A percentile compares a stretch with the other conserved stretches of the same genome.
phyloP scores from a whole-genome alignment of 2,329 filamentous ascomycete species.

The Sarocladiaceae sp. region DNA sequence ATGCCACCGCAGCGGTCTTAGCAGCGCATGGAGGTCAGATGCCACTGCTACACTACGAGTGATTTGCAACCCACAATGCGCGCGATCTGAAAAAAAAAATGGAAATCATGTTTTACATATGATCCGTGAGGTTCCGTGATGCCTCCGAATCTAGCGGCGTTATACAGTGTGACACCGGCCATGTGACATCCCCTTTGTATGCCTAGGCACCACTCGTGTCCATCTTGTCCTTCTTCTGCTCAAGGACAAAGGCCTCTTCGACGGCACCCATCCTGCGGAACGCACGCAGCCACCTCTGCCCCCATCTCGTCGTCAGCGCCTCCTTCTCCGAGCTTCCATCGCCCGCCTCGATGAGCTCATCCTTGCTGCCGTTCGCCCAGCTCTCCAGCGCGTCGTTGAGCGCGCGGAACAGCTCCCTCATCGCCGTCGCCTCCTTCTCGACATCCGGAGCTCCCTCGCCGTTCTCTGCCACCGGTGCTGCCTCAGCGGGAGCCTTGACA shows the following conservation, averaged over 20 bases:
- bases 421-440: constrained; percentile 64
- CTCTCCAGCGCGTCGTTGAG: constrained; percentile 72
- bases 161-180: too few species aligned
- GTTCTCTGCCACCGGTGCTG: constrained; percentile 21
- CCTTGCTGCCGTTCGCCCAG: constrained; percentile 67
- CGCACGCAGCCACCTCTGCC: constrained; percentile 76
- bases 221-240: constrained; percentile 23
- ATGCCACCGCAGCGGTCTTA: too few species aligned
- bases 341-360: constrained; percentile 65
- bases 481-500: constrained; percentile 51
- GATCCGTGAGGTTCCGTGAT: too few species aligned
- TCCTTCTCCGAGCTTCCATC: constrained; percentile 54
- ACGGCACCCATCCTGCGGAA: constrained; percentile 78
- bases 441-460: constrained; percentile 34
- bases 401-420: constrained; percentile 71
- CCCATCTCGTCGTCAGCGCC: constrained; percentile 70
- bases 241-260: constrained; percentile 62
- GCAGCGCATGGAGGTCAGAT: too few species aligned
- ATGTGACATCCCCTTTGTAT: background rate
- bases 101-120: too few species aligned
- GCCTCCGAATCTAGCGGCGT: too few species aligned
- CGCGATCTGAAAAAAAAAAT: too few species aligned
- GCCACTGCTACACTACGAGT: too few species aligned
- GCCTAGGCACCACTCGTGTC: constrained; percentile 13
- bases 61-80: too few species aligned